phyloP scores from a whole-genome alignment of 495 filamentous ascomycete species.

The Aspergillus bertholletiae region DNA sequence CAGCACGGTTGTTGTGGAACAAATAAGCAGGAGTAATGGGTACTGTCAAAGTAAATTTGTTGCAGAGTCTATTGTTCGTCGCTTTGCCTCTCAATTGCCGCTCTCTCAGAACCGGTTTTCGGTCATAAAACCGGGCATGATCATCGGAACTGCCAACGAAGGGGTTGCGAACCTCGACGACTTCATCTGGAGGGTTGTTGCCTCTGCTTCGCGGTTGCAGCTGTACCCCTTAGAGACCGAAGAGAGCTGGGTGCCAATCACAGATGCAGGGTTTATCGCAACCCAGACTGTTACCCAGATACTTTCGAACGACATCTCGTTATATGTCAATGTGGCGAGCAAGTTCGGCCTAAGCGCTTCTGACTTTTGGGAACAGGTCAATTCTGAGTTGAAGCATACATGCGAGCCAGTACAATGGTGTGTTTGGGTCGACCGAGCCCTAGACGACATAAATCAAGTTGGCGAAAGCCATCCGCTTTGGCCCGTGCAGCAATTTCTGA shows the following conservation, averaged over 20 bases:
- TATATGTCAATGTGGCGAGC: slow-evolving; percentile 20
- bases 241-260: slow-evolving; percentile 17
- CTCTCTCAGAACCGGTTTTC: slow-evolving; percentile 12
- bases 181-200: slow-evolving; percentile 33
- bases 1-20: slow-evolving; percentile 1
- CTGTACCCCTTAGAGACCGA: no score
- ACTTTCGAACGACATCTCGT: slow-evolving; percentile 17
- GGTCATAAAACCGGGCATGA: slow-evolving; percentile 32
- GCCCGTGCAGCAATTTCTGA: slow-evolving; percentile 27
- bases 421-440: slow-evolving; percentile 19
- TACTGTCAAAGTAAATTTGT: slow-evolving; percentile 34
- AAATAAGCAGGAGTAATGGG: slow-evolving; percentile 16
- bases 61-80: slow-evolving; percentile 25
- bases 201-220: slow-evolving; percentile 18
- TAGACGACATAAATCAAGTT: no score
- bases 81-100: slow-evolving; percentile 4
- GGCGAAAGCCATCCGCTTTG: slow-evolving; percentile 23
- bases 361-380: slow-evolving; percentile 22
- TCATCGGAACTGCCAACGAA: slow-evolving; percentile 23
- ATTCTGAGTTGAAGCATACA: slow-evolving; percentile 13
- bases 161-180: slow-evolving; percentile 29
- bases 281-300: slow-evolving; percentile 7
- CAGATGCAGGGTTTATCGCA: slow-evolving; percentile 20
- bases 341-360: no score
- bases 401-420: slow-evolving; percentile 11